Percentiles rank a stretch among this genome's conserved stretches.
phyloP scores from a whole-genome alignment of 1,284 basidiomycete genomes.

The Microbotryomycetes sp. region DNA sequence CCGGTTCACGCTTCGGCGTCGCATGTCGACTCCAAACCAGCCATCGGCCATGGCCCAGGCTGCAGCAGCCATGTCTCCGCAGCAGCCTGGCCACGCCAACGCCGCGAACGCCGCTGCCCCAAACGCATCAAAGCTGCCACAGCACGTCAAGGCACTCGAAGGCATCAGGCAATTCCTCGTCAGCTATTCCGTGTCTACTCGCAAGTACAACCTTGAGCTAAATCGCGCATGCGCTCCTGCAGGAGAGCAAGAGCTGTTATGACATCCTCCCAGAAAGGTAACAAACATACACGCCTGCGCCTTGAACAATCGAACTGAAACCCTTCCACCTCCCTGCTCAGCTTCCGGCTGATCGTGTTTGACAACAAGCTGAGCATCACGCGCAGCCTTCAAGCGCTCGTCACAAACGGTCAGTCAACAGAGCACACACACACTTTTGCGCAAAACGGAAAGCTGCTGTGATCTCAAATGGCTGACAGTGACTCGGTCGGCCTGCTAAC shows the following conservation, averaged over 20 bases:
- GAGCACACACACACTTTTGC: background rate
- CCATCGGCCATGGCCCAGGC: background rate
- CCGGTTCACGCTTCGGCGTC: too few species aligned
- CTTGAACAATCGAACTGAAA: too few species aligned
- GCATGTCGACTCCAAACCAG: background rate
- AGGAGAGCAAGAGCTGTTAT: conserved; percentile 32
- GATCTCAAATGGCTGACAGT: too few species aligned
- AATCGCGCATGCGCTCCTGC: too few species aligned
- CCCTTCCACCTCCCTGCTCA: conserved; percentile 55
- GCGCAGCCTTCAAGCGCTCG: conserved; percentile 80
- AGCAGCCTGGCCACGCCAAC: background rate
- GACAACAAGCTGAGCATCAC: conserved; percentile 91
- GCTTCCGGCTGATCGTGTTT: conserved; percentile 90
- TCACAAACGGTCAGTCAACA: conserved; percentile 64
- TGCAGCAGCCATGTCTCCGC: background rate
- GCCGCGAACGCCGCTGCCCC: too few species aligned
- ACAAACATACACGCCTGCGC: too few species aligned
- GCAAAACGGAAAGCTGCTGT: background rate
- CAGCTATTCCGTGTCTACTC: background rate
- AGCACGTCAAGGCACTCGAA: background rate
- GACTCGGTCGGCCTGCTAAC: too few species aligned
- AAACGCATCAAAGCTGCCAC: background rate
- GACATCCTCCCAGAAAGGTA: conserved; percentile 35
- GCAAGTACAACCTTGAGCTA: too few species aligned
- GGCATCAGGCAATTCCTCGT: background rate